phyloP scores from a whole-genome alignment of 1,284 basidiomycete genomes.

The Ustilago lituana region DNA sequence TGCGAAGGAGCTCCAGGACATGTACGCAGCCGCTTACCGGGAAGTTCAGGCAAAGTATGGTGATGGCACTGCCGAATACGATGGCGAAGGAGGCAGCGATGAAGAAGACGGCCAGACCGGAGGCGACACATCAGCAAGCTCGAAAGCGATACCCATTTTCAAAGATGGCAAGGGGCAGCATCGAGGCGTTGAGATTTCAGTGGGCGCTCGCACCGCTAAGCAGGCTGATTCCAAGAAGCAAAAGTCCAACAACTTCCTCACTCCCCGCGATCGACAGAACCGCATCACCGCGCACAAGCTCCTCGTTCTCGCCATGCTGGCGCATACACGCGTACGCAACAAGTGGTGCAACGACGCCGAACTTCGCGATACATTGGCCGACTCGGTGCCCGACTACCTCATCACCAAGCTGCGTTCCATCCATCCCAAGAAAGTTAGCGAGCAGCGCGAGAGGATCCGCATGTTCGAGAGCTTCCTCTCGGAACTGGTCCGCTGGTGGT shows the following conservation, averaged over 20 bases:
- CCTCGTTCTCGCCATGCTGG: slow-evolving; percentile 74
- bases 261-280: slow-evolving; percentile 61
- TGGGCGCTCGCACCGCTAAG: slow-evolving; percentile 18
- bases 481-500: slow-evolving; percentile 64
- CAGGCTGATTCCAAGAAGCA: slow-evolving; percentile 30
- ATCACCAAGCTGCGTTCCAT: slow-evolving; percentile 60
- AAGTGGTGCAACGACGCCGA: slow-evolving; percentile 83
- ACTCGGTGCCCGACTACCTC: slow-evolving; percentile 53
- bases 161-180: slow-evolving; percentile 59
- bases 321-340: slow-evolving; percentile 81
- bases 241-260: slow-evolving; percentile 51
- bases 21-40: slow-evolving; percentile 52
- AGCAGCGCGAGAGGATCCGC: slow-evolving; percentile 63
- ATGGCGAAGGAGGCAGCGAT: slow-evolving; percentile 13
- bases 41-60: slow-evolving; percentile 32
- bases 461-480: slow-evolving; percentile 64
- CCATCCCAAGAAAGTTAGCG: slow-evolving; percentile 59
- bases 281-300: slow-evolving; percentile 63
- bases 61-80: slow-evolving; percentile 25
- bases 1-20: slow-evolving; percentile 34
- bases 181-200: slow-evolving; percentile 43
- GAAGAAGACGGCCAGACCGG: slow-evolving; percentile 18
- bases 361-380: slow-evolving; percentile 72
- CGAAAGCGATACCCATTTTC: slow-evolving; percentile 37
- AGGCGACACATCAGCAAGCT: not conserved